Percentiles rank a stretch among this genome's conserved stretches.
phyloP scores from a whole-genome alignment of 1,139 yeast species.

The Magnusiomyces tetraspermus region DNA sequence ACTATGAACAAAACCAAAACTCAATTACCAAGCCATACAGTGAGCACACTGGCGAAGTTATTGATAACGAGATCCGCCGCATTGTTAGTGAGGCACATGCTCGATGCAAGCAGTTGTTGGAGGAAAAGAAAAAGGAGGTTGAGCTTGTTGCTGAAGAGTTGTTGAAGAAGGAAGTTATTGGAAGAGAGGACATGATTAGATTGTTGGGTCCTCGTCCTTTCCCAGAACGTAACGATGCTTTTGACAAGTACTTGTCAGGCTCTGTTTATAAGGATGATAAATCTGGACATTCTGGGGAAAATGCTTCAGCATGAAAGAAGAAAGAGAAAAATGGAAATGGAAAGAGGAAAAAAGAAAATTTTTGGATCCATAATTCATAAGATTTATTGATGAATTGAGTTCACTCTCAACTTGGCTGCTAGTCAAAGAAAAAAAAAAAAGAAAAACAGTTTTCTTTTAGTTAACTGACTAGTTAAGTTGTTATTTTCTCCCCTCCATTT shows the following conservation, averaged over 20 bases:
- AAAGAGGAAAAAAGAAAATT: constrained; percentile 3
- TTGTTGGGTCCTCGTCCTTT: constrained; percentile 83
- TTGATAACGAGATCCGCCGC: constrained; percentile 76
- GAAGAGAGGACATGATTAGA: constrained; percentile 84
- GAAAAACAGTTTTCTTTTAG: too few species aligned
- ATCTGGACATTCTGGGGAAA: not conserved
- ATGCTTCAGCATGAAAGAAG: not conserved
- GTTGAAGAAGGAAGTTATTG: constrained; percentile 71
- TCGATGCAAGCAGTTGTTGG: constrained; percentile 56
- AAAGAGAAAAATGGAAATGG: too few species aligned
- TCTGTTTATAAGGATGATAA: constrained; percentile 6
- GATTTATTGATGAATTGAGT: too few species aligned
- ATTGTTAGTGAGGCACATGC: constrained; percentile 72
- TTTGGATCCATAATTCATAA: constrained; percentile 12
- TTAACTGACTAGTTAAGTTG: too few species aligned
- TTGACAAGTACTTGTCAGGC: constrained; percentile 59
- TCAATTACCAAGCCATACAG: constrained; percentile 78
- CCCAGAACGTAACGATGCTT: constrained; percentile 84
- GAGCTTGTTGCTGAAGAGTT: constrained; percentile 81
- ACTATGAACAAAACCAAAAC: constrained; percentile 42
- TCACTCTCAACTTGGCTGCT: too few species aligned
- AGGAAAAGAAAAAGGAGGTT: constrained; percentile 64
- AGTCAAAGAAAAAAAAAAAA: too few species aligned
- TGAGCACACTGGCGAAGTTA: constrained; percentile 69
- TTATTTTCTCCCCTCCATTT: too few species aligned